phyloP scores from a whole-genome alignment of 768 basidiomycete species.

The Auricularia sp. region DNA sequence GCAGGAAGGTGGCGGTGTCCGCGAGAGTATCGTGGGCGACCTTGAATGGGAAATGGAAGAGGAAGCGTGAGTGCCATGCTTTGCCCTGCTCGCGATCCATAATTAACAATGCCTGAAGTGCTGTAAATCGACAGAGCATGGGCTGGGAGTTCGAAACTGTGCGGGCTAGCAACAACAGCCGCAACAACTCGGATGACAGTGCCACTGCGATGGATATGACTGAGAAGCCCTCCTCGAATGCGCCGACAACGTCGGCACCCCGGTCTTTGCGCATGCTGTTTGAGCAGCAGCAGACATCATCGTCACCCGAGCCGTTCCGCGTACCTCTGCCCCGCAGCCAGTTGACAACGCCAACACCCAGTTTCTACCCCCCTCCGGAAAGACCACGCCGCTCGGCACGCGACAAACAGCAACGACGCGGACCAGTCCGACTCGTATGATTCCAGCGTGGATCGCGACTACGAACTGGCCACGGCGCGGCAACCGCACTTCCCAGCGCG shows the following conservation, averaged over 20 bases:
- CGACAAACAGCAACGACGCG: slow-evolving; percentile 10
- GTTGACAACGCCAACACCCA: slow-evolving; percentile 8
- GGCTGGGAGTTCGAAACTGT: slow-evolving; percentile 75
- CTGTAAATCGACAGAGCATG: slow-evolving; percentile 4
- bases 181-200: background rate
- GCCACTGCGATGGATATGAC: background rate
- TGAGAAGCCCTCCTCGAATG: slow-evolving; percentile 7
- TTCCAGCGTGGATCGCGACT: background rate
- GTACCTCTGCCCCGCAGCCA: slow-evolving; percentile 11
- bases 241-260: slow-evolving; percentile 42
- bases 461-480: background rate
- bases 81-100: background rate
- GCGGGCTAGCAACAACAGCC: slow-evolving; percentile 28
- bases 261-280: slow-evolving; percentile 74
- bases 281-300: slow-evolving; percentile 27
- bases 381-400: slow-evolving; percentile 26
- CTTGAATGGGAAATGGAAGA: slow-evolving; percentile 64
- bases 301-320: slow-evolving; percentile 5
- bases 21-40: slow-evolving; percentile 67
- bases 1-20: slow-evolving; percentile 54
- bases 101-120: background rate
- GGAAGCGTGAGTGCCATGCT: slow-evolving; percentile 32
- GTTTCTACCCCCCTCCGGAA: background rate
- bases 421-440: background rate
- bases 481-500: background rate